Conservation (phyloP, 2,329 filamentous ascomycete species). For the Talaromyces sp. region DNA sequence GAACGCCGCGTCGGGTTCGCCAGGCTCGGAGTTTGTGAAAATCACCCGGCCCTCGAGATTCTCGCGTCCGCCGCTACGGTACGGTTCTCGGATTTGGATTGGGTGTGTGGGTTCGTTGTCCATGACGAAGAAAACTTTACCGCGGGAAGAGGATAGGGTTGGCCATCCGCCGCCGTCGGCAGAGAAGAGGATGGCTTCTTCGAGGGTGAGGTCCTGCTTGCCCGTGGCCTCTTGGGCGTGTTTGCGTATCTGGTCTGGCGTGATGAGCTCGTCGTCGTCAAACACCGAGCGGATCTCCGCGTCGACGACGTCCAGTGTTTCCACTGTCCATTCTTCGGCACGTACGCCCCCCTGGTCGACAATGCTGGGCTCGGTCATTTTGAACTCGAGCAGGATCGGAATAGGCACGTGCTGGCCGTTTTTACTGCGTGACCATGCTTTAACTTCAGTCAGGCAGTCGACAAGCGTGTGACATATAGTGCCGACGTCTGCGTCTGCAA, state of each 20-base stretch:
- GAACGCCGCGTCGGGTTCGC: constrained; percentile 10
- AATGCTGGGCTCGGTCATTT: constrained; percentile 8
- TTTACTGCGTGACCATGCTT: constrained; percentile 2
- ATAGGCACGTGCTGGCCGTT: constrained; percentile 8
- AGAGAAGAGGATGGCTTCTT: constrained; percentile 9
- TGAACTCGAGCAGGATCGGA: constrained; percentile 12
- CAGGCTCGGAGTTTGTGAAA: constrained; percentile 11
- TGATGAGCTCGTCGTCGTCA: constrained; percentile 7
- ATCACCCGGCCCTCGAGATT: constrained; percentile 11
- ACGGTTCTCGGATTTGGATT: constrained; percentile 9
- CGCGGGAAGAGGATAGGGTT: constrained; percentile 3
- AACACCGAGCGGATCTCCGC: constrained; percentile 12
- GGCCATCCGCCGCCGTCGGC: constrained; percentile 9
- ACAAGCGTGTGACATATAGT: constrained; percentile 10
- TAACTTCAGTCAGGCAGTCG: constrained; percentile 10
- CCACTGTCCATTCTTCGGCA: constrained; percentile 10
- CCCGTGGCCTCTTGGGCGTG: background rate
- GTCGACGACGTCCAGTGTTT: constrained; percentile 7
- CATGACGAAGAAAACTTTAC: constrained; percentile 12
- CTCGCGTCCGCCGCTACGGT: constrained; percentile 1
- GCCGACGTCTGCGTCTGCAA: constrained; percentile 11
- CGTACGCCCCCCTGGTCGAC: constrained; percentile 7
- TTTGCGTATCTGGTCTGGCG: constrained; percentile 10
- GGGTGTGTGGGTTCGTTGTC: constrained; percentile 12
- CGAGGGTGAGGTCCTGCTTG: constrained; percentile 3